phyloP scores from a whole-genome alignment of 2,329 filamentous ascomycete species.

The Huntiella bhutanensis region DNA sequence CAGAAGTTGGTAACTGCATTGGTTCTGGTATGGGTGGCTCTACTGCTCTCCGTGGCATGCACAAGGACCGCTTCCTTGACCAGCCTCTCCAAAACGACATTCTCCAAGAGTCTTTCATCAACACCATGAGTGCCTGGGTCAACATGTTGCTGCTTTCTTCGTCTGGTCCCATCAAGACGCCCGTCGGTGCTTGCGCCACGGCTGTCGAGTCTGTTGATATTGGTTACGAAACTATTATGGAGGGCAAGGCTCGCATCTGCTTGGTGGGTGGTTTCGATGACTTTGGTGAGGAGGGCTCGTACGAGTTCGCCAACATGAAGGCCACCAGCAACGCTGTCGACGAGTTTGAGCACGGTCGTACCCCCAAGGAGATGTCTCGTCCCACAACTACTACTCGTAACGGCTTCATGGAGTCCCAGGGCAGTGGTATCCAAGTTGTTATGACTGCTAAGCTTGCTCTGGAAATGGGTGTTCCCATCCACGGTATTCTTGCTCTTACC shows the following conservation, averaged over 20 bases:
- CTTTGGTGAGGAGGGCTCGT: slow-evolving; percentile 97
- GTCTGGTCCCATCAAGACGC: slow-evolving; percentile 95
- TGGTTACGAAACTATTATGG: slow-evolving; percentile 94
- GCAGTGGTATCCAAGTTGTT: slow-evolving; percentile 93
- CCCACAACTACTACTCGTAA: slow-evolving; percentile 92
- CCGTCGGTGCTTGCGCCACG: slow-evolving; percentile 91
- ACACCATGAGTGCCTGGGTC: slow-evolving; percentile 98
- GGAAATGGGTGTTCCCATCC: slow-evolving; percentile 97
- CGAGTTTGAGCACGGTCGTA: slow-evolving; percentile 87
- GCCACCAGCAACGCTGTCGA: slow-evolving; percentile 96
- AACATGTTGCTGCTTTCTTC: slow-evolving; percentile 98
- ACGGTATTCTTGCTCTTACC: slow-evolving; percentile 82
- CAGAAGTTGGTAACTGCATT: slow-evolving; percentile 93
- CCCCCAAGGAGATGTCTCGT: slow-evolving; percentile 92
- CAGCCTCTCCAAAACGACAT: slow-evolving; percentile 98
- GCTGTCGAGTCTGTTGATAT: slow-evolving; percentile 95
- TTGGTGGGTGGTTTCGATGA: slow-evolving; percentile 98
- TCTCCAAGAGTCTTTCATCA: slow-evolving; percentile 98
- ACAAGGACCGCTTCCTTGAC: slow-evolving; percentile 92
- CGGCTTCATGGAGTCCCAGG: slow-evolving; percentile 99
- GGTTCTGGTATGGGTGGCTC: slow-evolving; percentile 97
- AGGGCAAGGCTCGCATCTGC: slow-evolving; percentile 94
- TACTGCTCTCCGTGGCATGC: slow-evolving; percentile 85
- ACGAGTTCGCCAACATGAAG: slow-evolving; percentile 99
- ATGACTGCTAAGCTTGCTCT: slow-evolving; percentile 93